These are phyloP conservation scores for Euryodendron excelsum DNA, from an alignment of 148 eudicot species.

Conservation along the genomic window DNA sequence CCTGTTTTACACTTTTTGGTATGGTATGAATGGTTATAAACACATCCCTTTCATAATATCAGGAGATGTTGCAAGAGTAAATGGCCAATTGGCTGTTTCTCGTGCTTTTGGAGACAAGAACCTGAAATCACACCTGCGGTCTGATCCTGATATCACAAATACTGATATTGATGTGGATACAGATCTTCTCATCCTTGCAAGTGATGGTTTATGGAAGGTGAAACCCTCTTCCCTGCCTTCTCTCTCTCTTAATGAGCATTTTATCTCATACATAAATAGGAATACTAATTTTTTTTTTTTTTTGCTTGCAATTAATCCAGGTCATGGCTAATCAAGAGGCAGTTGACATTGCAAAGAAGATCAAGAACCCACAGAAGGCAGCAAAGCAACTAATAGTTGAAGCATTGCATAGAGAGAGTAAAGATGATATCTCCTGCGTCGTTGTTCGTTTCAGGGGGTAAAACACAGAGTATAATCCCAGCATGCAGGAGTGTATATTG, in stretches of 20 bases:
- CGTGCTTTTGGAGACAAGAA: conserved; percentile 79
- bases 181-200: conserved; percentile 63
- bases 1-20: conserved; percentile 7
- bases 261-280: not conserved
- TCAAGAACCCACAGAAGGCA: conserved; percentile 53
- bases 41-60: conserved; percentile 6
- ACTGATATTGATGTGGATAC: conserved; percentile 46
- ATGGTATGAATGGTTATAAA: not conserved
- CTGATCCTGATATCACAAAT: conserved; percentile 56
- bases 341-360: conserved; percentile 53
- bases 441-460: conserved; percentile 50
- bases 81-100: conserved; percentile 75
- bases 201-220: conserved; percentile 80
- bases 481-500: conserved; percentile 42
- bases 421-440: conserved; percentile 67
- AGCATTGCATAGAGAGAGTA: conserved; percentile 62
- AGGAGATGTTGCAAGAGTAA: conserved; percentile 77
- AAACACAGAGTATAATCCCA: conserved; percentile 2
- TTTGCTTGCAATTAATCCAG: conserved; percentile 24
- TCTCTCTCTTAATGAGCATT: not conserved
- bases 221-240: conserved; percentile 10
- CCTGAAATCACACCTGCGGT: conserved; percentile 62
- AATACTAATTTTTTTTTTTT: not conserved
- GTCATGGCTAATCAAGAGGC: conserved; percentile 73
- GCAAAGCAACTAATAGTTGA: conserved; percentile 56